Percentiles rank a stretch among this genome's conserved stretches.
These are phyloP conservation scores for Pisolithus tinctorius DNA, from an alignment of 768 basidiomycete genomes.

Conservation along the genomic window DNA sequence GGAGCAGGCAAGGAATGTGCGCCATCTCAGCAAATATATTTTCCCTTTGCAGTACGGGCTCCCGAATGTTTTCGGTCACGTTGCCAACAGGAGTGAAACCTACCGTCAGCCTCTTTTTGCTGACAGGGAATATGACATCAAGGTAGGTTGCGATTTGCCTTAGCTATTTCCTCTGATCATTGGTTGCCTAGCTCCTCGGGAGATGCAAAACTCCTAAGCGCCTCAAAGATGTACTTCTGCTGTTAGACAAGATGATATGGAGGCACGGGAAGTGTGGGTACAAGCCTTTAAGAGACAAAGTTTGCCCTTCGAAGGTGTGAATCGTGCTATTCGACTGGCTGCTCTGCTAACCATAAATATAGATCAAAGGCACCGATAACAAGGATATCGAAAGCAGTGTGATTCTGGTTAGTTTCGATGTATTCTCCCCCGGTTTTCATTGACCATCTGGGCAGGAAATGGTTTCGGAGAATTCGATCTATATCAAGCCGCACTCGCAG, in stretches of 20 bases:
- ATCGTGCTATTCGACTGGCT: neutral
- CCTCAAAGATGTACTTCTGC: constrained; percentile 45
- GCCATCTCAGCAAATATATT: constrained; percentile 73
- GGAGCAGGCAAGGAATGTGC: constrained; percentile 41
- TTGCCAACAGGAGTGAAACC: constrained; percentile 17
- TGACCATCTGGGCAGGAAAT: constrained; percentile 47
- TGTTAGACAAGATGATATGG: constrained; percentile 58
- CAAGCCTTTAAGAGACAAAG: constrained; percentile 49
- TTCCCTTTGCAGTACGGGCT: constrained; percentile 79
- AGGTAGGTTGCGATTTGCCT: constrained; percentile 32
- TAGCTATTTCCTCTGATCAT: neutral
- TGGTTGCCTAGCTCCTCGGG: constrained; percentile 30
- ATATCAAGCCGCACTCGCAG: constrained; percentile 48
- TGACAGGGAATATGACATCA: constrained; percentile 65
- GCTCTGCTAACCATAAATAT: neutral
- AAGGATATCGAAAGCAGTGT: constrained; percentile 50
- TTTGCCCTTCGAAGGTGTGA: constrained; percentile 75
- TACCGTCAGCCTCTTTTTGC: constrained; percentile 43
- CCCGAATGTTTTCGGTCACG: constrained; percentile 44
- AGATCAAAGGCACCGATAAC: constrained; percentile 36
- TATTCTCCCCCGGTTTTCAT: neutral
- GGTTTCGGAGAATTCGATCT: constrained; percentile 62
- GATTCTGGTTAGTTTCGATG: constrained; percentile 45
- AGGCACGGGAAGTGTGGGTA: constrained; percentile 68
- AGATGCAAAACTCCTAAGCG: constrained; percentile 67